Percentiles rank a stretch among this genome's conserved stretches.
phyloP scores from a whole-genome alignment of 139 green algal species.

The Zygnema cylindricum region DNA sequence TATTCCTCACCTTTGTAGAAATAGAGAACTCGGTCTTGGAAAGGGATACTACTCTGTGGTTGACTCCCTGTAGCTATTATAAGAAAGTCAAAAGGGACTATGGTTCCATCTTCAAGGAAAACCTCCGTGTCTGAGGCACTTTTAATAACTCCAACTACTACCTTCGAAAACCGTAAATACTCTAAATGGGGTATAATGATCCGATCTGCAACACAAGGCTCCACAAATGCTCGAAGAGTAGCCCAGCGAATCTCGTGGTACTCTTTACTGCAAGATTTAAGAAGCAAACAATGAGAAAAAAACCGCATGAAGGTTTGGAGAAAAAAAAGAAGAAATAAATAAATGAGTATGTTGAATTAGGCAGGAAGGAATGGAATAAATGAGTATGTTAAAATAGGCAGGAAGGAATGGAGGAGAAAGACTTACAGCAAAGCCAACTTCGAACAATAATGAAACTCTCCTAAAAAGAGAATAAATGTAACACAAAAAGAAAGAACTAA shows the following conservation, averaged over 20 bases:
- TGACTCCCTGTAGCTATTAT: conserved; percentile 42
- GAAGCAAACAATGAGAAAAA: too few species aligned
- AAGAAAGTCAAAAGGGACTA: conserved; percentile 49
- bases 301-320: too few species aligned
- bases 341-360: too few species aligned
- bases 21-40: not conserved
- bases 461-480: too few species aligned
- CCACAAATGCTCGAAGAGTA: conserved; percentile 27
- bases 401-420: too few species aligned
- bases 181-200: conserved; percentile 42
- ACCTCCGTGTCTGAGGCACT: conserved; percentile 14
- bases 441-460: too few species aligned
- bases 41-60: not conserved
- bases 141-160: conserved; percentile 20
- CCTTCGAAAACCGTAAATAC: conserved; percentile 56
- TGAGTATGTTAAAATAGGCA: too few species aligned
- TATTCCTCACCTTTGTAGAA: too few species aligned
- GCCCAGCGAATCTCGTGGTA: conserved; percentile 54
- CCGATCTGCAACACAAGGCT: conserved; percentile 21
- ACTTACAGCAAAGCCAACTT: too few species aligned
- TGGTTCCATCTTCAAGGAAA: conserved; percentile 7
- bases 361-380: too few species aligned
- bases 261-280: conserved; percentile 49
- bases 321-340: too few species aligned
- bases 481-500: too few species aligned